These are phyloP conservation scores for Vitis riparia DNA, from an alignment of 164 flowering plant species.

Conservation along the genomic window DNA sequence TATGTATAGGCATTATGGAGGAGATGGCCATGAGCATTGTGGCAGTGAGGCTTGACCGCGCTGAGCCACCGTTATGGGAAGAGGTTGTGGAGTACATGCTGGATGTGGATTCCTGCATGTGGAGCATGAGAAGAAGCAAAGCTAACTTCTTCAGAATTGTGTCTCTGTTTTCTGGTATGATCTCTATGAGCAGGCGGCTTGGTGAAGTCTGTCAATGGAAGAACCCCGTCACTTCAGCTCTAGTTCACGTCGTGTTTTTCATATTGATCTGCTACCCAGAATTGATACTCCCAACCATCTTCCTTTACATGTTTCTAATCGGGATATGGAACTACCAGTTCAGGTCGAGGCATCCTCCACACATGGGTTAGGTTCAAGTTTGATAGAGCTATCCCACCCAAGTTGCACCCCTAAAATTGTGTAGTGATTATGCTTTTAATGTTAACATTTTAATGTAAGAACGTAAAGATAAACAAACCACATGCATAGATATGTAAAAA, in stretches of 20 bases:
- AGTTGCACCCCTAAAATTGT: too few relatives aligned
- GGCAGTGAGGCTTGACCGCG: conserved; percentile 55
- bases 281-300: conserved; percentile 63
- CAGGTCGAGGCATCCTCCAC: conserved; percentile 65
- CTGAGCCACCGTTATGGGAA: conserved; percentile 62
- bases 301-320: conserved; percentile 72
- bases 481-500: too few relatives aligned
- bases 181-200: conserved; percentile 58
- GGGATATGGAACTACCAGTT: conserved; percentile 74
- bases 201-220: conserved; percentile 69
- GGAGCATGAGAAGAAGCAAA: conserved; percentile 76
- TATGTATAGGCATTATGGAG: too few relatives aligned
- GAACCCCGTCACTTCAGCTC: conserved; percentile 61
- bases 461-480: too few relatives aligned
- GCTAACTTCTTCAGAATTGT: conserved; percentile 76
- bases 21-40: conserved; percentile 56
- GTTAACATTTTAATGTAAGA: too few relatives aligned
- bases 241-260: conserved; percentile 59
- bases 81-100: conserved; percentile 78
- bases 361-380: too few relatives aligned
- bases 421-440: too few relatives aligned
- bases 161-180: conserved; percentile 56
- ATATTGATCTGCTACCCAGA: conserved; percentile 73
- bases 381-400: too few relatives aligned
- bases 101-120: conserved; percentile 78